Conservation (phyloP, 495 filamentous ascomycete genomes). For the Bathelium albidoporum region DNA sequence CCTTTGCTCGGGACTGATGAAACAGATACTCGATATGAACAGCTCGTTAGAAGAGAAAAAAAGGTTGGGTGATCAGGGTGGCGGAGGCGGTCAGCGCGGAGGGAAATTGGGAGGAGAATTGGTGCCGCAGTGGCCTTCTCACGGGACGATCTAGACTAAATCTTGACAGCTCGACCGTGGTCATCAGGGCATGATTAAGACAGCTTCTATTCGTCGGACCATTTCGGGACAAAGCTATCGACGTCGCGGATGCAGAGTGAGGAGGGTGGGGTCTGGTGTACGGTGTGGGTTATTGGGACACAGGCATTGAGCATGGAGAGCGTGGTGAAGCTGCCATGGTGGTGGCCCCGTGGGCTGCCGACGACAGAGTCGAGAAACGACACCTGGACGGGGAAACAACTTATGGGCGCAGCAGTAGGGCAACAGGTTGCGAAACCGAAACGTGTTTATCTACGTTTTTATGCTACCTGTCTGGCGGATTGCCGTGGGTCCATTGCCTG, state of each 20-base stretch:
- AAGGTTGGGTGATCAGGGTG: background rate
- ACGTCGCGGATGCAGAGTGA: background rate
- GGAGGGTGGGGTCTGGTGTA: background rate
- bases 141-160: conserved; percentile 3
- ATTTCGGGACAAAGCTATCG: background rate
- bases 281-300: background rate
- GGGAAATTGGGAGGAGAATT: background rate
- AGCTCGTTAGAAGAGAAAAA: no score
- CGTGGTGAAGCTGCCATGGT: background rate
- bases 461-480: background rate
- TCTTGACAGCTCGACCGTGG: background rate
- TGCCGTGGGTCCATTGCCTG: background rate
- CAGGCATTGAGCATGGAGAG: background rate
- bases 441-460: no score
- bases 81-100: background rate
- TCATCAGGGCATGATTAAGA: background rate
- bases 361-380: background rate
- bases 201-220: background rate
- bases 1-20: background rate
- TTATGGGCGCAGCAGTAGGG: no score
- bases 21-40: background rate
- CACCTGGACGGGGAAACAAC: background rate
- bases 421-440: background rate
- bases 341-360: background rate
- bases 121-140: background rate